Conservation (phyloP, 345 rosid genomes). For the Populus nigra region DNA sequence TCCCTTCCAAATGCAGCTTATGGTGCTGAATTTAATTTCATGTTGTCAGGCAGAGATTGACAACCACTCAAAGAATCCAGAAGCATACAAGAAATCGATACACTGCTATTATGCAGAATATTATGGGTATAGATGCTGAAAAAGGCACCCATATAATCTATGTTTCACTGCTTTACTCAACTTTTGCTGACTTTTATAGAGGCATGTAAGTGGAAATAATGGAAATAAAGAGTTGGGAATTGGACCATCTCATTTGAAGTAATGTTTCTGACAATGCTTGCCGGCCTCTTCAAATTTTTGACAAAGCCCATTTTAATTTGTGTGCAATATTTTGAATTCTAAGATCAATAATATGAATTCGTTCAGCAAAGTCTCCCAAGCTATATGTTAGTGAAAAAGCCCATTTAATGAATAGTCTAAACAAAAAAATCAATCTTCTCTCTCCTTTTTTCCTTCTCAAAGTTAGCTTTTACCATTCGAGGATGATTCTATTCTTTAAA, state of each 20-base stretch:
- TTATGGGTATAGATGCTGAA: background rate
- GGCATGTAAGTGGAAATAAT: too few species aligned
- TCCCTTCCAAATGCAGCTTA: background rate
- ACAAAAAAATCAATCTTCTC: too few species aligned
- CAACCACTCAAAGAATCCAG: slow-evolving; percentile 50
- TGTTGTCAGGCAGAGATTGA: slow-evolving; percentile 51
- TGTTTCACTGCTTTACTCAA: too few species aligned
- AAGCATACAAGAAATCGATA: slow-evolving; percentile 73
- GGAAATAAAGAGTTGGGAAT: background rate
- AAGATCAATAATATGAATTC: background rate
- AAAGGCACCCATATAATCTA: background rate
- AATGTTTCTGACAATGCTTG: background rate
- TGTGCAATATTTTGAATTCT: background rate
- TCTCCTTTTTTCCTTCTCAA: background rate
- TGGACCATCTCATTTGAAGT: background rate
- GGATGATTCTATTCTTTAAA: background rate
- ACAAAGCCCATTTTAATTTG: background rate
- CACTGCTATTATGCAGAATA: slow-evolving; percentile 50
- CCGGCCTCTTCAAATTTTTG: background rate
- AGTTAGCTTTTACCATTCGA: background rate
- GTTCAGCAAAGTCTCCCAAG: background rate
- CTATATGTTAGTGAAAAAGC: too few species aligned
- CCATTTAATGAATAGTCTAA: too few species aligned
- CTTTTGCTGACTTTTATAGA: background rate
- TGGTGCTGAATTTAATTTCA: background rate